phyloP scores from a whole-genome alignment of 345 rosid genomes.

The Populus nigra region DNA sequence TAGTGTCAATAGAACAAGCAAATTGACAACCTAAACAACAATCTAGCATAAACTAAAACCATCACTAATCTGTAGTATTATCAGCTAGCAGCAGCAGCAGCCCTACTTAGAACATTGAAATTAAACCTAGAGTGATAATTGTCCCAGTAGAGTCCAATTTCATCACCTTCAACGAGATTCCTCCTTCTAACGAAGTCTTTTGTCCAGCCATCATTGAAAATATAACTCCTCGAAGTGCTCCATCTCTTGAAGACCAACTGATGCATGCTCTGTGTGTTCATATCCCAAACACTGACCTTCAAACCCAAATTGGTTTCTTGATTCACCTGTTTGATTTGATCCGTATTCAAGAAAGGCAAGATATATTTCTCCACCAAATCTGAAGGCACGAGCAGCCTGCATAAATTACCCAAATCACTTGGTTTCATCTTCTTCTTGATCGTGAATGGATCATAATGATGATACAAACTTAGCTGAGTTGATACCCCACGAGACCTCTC shows the following conservation, averaged over 20 bases:
- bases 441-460: background rate
- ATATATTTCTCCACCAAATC: background rate
- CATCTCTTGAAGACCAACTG: background rate
- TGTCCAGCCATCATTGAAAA: background rate
- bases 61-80: background rate
- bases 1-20: background rate
- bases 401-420: background rate
- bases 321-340: background rate
- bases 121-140: background rate
- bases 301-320: background rate
- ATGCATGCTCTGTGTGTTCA: background rate
- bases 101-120: background rate
- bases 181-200: background rate
- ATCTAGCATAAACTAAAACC: background rate
- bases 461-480: background rate
- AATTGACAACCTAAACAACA: background rate
- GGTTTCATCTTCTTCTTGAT: conserved; percentile 13
- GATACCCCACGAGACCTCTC: background rate
- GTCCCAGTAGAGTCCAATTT: background rate
- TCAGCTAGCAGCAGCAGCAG: background rate
- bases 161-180: background rate
- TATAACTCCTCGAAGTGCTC: background rate
- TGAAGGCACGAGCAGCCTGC: conserved; percentile 5
- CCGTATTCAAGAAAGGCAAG: background rate
- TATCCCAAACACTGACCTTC: background rate